A percentile compares a stretch with the other conserved stretches of the same genome.
These are phyloP conservation scores for Solanum neorickii DNA, from an alignment of 257 asterid species.

Conservation along the genomic window DNA sequence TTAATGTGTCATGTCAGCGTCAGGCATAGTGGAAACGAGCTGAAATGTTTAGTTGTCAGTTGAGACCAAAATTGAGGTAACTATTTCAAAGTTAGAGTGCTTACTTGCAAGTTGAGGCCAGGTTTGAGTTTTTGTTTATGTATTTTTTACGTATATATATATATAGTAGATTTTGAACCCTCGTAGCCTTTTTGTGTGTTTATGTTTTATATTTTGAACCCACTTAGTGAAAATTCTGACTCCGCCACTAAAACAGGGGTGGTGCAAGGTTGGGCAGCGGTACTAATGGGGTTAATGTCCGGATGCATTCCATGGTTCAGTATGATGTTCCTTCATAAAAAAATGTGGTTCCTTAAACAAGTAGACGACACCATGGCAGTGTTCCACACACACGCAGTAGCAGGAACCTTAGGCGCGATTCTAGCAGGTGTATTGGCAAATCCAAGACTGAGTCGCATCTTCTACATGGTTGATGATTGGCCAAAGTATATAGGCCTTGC, in stretches of 20 bases:
- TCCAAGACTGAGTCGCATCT: constrained; percentile 38
- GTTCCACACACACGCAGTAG: constrained; percentile 77
- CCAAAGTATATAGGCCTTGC: constrained; percentile 39
- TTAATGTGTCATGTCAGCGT: not conserved
- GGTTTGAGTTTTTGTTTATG: not conserved
- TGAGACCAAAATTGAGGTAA: not conserved
- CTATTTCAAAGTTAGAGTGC: not conserved
- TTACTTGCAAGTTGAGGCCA: not conserved
- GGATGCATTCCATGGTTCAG: constrained; percentile 80
- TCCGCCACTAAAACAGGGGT: constrained; percentile 24
- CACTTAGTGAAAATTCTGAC: not conserved
- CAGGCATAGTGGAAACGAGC: not conserved
- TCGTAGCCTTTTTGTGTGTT: not conserved
- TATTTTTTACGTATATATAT: too few species aligned
- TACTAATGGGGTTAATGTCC: constrained; percentile 59
- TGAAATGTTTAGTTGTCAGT: not conserved
- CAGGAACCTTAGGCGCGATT: constrained; percentile 66
- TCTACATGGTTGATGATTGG: constrained; percentile 21
- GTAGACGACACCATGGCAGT: constrained; percentile 79
- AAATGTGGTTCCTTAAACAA: constrained; percentile 32
- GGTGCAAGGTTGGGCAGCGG: constrained; percentile 90
- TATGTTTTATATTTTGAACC: not conserved
- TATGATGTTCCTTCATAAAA: constrained; percentile 84
- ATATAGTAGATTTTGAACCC: not conserved
- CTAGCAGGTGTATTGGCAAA: constrained; percentile 65